Base-by-base conservation (phyloP, 352 stramenopile genomes). In the Globisporangium parvum region DNA sequence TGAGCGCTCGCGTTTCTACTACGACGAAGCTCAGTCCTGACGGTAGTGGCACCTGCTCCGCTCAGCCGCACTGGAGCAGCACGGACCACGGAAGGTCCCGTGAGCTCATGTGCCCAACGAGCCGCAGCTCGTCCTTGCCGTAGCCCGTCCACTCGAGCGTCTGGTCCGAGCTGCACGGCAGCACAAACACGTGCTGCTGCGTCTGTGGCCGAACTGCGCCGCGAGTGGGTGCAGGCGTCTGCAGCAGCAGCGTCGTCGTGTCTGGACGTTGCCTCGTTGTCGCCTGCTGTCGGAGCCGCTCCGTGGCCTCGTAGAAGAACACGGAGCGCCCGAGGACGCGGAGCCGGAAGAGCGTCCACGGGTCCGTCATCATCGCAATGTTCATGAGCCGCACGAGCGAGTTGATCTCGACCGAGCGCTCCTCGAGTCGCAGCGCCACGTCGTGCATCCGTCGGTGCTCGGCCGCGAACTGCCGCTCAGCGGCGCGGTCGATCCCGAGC, bases 321-420 rank as follows among this genome's bases (percentile, higher is more conserved):
- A 77, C 51, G 4, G 67, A 42, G 17, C 60, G 26, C 0, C 69
- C 69, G n/a, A 73, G 20, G 33, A 75, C 31, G 4, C 59, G 53
- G 2, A 77, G 46, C 9, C 58, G 63, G 6, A 65, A 54, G 51
- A 75, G 58, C 45, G 64, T 71, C 64, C 57, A 73, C 44, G 69
- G 67, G 23, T 78, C 69, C 23, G 64, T 78, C 67, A 78, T 75
- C 69, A 75, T 78, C 12, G 67, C 62, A 31, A 73, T 63, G 37
- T 78, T 78, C 60, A 78, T 71, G 21, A 78, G 58, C 28, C 67
- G 58, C 18, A 73, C 45, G 21, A 67, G 49, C 17, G 70, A 73
- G 20, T 60, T 60, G 23, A 57, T 60, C 24, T 70, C 65, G 1
- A 40, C 33, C 0, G 60, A 69, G 12, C 58, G 47, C 20, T 62